Conservation (phyloP, 768 basidiomycete species). For the Amanita molliuscula region DNA sequence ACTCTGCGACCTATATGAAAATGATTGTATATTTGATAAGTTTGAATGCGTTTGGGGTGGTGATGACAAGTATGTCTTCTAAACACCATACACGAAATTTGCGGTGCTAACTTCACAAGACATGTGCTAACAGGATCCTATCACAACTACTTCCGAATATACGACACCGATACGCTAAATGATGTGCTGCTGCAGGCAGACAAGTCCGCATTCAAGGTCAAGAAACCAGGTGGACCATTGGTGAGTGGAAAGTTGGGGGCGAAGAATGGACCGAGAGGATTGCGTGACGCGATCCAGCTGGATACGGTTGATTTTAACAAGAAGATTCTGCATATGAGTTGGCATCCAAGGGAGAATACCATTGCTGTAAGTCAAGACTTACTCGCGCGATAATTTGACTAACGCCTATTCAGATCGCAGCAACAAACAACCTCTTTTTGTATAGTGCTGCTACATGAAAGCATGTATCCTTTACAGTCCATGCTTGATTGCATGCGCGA, state of each 20-base stretch:
- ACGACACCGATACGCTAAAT: slow-evolving; percentile 77
- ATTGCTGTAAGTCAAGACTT: slow-evolving; percentile 65
- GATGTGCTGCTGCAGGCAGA: slow-evolving; percentile 96
- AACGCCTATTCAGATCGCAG: slow-evolving; percentile 60
- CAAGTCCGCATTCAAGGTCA: slow-evolving; percentile 98
- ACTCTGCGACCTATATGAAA: slow-evolving; percentile 97
- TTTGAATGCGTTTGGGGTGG: slow-evolving; percentile 99
- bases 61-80: slow-evolving; percentile 76
- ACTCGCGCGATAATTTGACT: not conserved
- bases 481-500: slow-evolving; percentile 3
- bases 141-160: slow-evolving; percentile 99
- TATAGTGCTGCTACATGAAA: slow-evolving; percentile 48
- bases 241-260: slow-evolving; percentile 58
- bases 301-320: slow-evolving; percentile 90
- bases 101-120: slow-evolving; percentile 19
- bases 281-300: slow-evolving; percentile 81
- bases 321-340: slow-evolving; percentile 93
- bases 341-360: slow-evolving; percentile 98
- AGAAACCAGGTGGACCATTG: slow-evolving; percentile 89
- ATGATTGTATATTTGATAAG: slow-evolving; percentile 99
- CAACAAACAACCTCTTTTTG: slow-evolving; percentile 92
- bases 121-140: slow-evolving; percentile 98
- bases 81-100: slow-evolving; percentile 4
- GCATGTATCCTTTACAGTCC: slow-evolving; percentile 5
- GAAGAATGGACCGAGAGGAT: slow-evolving; percentile 69